Percentiles rank a stretch among this genome's conserved stretches.
Conservation (phyloP, 371 early-diverging fungal species). For the Mortierella sp. region DNA sequence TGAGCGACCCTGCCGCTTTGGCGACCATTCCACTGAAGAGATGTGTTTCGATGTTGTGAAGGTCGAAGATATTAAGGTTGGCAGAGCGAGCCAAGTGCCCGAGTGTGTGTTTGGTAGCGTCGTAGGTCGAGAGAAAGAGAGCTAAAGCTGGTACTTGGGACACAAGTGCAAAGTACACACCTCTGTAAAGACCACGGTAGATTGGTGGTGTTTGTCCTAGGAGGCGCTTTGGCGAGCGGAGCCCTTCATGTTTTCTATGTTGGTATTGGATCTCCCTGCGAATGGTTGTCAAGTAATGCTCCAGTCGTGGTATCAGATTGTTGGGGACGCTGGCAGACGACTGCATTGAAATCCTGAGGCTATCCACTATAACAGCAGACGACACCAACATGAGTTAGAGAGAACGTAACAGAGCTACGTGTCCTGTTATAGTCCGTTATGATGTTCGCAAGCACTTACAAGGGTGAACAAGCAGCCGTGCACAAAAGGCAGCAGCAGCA, state of each 20-base stretch:
- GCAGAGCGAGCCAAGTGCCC: constrained; percentile 6
- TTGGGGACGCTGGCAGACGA: constrained; percentile 7
- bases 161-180: constrained; percentile 25
- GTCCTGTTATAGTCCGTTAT: neutral
- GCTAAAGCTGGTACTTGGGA: constrained; percentile 45
- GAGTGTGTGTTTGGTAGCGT: constrained; percentile 29
- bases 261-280: constrained; percentile 18
- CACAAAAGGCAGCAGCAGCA: constrained; percentile 43
- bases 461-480: constrained; percentile 47
- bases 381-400: too few relatives aligned
- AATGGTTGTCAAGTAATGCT: constrained; percentile 7
- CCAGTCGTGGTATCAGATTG: constrained; percentile 15
- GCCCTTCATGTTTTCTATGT: constrained; percentile 2
- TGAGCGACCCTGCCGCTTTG: constrained; percentile 21
- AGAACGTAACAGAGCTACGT: neutral
- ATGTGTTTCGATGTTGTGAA: constrained; percentile 27
- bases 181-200: constrained; percentile 32
- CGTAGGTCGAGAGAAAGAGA: constrained; percentile 43
- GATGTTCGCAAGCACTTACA: constrained; percentile 20
- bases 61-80: constrained; percentile 9
- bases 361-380: constrained; percentile 26
- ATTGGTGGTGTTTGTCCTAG: constrained; percentile 12
- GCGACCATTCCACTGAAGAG: constrained; percentile 40
- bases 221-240: neutral
- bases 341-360: constrained; percentile 23